Conservation (phyloP, 129 eudicot genomes). For the Heracleum sosnowskyi region DNA sequence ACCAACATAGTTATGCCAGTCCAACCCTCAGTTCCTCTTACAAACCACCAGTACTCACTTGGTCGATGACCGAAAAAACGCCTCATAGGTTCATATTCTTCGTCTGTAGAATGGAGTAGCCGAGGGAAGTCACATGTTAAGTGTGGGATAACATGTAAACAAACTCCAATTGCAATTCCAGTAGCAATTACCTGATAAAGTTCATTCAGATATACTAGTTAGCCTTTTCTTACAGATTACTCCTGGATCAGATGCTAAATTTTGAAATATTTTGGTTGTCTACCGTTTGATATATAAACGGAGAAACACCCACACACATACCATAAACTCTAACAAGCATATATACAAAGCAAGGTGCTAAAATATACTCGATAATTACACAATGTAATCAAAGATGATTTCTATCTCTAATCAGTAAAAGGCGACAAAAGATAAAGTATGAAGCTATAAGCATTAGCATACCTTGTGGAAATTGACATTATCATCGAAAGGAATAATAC, state of each 20-base stretch:
- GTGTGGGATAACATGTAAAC: conserved; percentile 44
- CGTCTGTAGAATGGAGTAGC: conserved; percentile 39
- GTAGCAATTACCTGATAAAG: conserved; percentile 34
- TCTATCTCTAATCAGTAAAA: too few species aligned
- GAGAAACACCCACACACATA: background rate
- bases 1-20: conserved; percentile 48
- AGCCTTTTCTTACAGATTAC: background rate
- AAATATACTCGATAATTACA: too few species aligned
- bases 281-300: too few species aligned
- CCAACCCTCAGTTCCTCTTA: conserved; percentile 42
- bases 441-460: background rate
- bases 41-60: conserved; percentile 37
- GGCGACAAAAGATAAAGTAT: background rate
- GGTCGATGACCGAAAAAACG: conserved; percentile 42
- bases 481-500: conserved; percentile 47
- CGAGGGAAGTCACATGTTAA: conserved; percentile 58
- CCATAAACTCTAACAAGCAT: too few species aligned
- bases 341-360: too few species aligned
- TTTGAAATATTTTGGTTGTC: background rate
- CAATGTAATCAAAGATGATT: too few species aligned
- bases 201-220: background rate
- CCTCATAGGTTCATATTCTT: conserved; percentile 36
- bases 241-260: background rate
- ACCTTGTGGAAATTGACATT: conserved; percentile 63
- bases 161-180: conserved; percentile 43